Base-by-base conservation (phyloP, 495 filamentous ascomycete species). In the Chaetomium tenue region DNA sequence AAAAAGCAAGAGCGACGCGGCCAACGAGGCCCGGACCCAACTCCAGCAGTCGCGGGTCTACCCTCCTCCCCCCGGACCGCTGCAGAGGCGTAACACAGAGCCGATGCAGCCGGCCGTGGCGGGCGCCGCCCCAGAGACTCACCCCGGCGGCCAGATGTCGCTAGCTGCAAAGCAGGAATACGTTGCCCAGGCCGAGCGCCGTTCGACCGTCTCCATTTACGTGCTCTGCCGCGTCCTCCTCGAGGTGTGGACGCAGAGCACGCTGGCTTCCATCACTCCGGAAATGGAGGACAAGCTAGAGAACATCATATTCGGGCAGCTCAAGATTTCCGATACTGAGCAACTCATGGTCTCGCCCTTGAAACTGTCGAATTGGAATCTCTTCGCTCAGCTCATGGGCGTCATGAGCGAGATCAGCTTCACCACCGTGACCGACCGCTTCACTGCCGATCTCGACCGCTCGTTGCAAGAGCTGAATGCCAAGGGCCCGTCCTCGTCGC, bases 371-470 rank as follows among this genome's bases (percentile, higher is more conserved):
- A 97, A 98, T 73, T 98, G 94, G 94, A 88, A 89, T 60, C 87
- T 98, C 15, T 97, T 96, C 70, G 88, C 89, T 26, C 91, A 96
- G 70, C 78, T 98, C 20, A 81, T 99, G 13, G 94, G 94, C 16
- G 92, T 90, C 26, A 97, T 99, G 92, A 96, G 94, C 75, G 89
- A 88, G 58, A 85, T 91, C 66, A 91, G 93, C 71, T 96, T 99
- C 75, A 78, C 85, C 30, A 90, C 86, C 64, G 93, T 99, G 33
- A 84, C 90, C 26, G 84, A 87, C 60, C 86, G 90, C 25, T 99
- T 95, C 72, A 76, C 95, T 60, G 75, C 74, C 23, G 93, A 97
- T 72, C 83, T 99, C 5, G 88, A 91, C 58, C 83, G 82, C 23
- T 87, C 86, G 12, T 86, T 96, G 60, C 87, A 87, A 67, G 88